Conservation (phyloP, 257 asterid species). For the Fraxinus cuspidata region DNA sequence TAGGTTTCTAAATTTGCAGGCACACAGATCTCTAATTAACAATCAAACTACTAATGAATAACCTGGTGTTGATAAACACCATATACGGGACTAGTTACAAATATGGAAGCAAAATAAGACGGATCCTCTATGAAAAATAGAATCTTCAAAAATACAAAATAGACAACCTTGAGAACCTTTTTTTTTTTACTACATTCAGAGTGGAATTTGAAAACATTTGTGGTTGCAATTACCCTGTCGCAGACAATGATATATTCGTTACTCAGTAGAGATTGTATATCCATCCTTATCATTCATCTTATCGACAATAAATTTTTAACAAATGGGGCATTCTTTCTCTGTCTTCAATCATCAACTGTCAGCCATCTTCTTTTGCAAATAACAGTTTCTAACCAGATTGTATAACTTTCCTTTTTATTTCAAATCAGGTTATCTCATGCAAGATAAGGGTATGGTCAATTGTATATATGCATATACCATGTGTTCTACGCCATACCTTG, state of each 20-base stretch:
- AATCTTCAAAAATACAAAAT: neutral
- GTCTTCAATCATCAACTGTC: neutral
- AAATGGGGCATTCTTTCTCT: neutral
- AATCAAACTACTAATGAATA: neutral
- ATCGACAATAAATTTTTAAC: neutral
- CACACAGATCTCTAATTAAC: neutral
- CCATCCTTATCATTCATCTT: neutral
- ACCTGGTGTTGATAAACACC: neutral
- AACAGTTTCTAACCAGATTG: neutral
- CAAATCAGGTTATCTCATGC: neutral
- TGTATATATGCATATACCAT: neutral
- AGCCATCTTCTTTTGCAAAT: neutral
- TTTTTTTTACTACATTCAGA: neutral
- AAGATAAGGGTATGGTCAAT: neutral
- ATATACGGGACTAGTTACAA: neutral
- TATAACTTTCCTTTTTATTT: neutral
- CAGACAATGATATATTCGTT: neutral
- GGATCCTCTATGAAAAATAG: neutral
- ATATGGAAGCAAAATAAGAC: neutral
- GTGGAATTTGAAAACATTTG: neutral
- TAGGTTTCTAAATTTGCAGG: neutral
- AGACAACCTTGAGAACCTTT: neutral
- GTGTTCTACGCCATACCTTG: neutral
- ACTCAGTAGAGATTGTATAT: neutral
- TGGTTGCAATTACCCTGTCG: neutral